Evolutionary conservation across 108 stramenopile genomes (phyloP).

Genomic region (Discostella stelligeroides): DNA sequence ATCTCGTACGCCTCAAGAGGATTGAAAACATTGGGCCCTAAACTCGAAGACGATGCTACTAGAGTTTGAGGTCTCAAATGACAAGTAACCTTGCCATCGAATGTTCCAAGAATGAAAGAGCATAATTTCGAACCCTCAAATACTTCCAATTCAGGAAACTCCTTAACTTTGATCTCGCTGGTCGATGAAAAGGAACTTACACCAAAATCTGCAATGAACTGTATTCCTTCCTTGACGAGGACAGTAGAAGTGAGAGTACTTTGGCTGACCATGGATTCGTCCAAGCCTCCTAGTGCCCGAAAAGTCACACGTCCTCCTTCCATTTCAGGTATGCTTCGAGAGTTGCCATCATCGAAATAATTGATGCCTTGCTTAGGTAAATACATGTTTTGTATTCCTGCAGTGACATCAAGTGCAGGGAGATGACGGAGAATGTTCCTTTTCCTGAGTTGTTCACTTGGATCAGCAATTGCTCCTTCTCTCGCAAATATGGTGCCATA

Average conservation of each 20-base stretch:
- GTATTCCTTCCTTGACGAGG: constrained; percentile 76
- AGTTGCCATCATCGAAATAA: constrained; percentile 87
- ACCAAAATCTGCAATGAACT: constrained; percentile 77
- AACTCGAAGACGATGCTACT: constrained; percentile 26
- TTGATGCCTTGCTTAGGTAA: constrained; percentile 78
- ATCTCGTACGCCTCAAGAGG: constrained; percentile 91
- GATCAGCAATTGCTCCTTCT: constrained; percentile 77
- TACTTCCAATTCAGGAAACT: constrained; percentile 90
- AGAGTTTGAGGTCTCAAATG: constrained; percentile 83
- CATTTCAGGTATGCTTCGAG: constrained; percentile 74
- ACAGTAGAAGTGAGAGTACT: constrained; percentile 13
- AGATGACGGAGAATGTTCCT: constrained; percentile 85
- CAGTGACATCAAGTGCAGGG: constrained; percentile 82
- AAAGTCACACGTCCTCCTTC: constrained; percentile 76
- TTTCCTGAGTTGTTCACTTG: constrained; percentile 67
- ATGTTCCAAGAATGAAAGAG: constrained; percentile 62
- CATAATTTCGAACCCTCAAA: constrained; percentile 75
- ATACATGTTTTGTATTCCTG: constrained; percentile 80
- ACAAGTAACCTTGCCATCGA: constrained; percentile 64
- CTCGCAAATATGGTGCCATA: constrained; percentile 78
- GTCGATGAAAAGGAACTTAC: constrained; percentile 64
- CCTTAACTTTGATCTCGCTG: constrained; percentile 77
- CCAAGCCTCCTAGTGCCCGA: constrained; percentile 70
- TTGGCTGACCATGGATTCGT: constrained; percentile 36
- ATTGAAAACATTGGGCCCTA: constrained; percentile 81